Conservation (phyloP, 257 asterid species). For the Salvia miltiorrhiza region DNA sequence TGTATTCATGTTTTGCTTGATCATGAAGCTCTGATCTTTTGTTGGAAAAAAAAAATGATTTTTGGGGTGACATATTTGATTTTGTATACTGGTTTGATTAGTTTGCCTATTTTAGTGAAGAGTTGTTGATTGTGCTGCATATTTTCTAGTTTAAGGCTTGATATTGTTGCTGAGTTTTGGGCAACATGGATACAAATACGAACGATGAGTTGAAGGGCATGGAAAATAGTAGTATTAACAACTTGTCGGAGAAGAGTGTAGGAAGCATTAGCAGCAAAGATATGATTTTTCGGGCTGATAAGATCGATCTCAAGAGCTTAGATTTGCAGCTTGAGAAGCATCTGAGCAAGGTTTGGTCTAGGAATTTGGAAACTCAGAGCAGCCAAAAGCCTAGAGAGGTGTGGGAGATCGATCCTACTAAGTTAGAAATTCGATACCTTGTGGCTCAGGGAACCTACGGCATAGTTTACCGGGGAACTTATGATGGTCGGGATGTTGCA, state of each 20-base stretch:
- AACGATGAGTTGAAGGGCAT: constrained; percentile 37
- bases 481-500: constrained; percentile 72
- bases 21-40: constrained; percentile 17
- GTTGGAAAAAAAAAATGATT: neutral
- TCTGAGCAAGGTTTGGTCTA: constrained; percentile 69
- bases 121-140: constrained; percentile 21
- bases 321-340: constrained; percentile 86
- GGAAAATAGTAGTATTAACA: constrained; percentile 31
- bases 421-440: constrained; percentile 63
- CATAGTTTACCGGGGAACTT: constrained; percentile 71
- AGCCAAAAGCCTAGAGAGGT: constrained; percentile 50
- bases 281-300: constrained; percentile 79
- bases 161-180: neutral
- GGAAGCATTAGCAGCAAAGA: constrained; percentile 51
- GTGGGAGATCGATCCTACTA: constrained; percentile 83
- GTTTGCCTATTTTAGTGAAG: neutral
- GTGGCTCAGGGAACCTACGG: constrained; percentile 81
- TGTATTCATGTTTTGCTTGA: constrained; percentile 3
- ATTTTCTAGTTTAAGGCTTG: constrained; percentile 10
- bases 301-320: constrained; percentile 69
- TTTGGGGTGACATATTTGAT: neutral
- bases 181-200: constrained; percentile 43
- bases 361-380: constrained; percentile 35
- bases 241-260: constrained; percentile 18
- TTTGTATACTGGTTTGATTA: neutral